These are phyloP conservation scores for Aulographum hederae DNA, from an alignment of 2,329 filamentous ascomycete genomes.

Conservation along the genomic window DNA sequence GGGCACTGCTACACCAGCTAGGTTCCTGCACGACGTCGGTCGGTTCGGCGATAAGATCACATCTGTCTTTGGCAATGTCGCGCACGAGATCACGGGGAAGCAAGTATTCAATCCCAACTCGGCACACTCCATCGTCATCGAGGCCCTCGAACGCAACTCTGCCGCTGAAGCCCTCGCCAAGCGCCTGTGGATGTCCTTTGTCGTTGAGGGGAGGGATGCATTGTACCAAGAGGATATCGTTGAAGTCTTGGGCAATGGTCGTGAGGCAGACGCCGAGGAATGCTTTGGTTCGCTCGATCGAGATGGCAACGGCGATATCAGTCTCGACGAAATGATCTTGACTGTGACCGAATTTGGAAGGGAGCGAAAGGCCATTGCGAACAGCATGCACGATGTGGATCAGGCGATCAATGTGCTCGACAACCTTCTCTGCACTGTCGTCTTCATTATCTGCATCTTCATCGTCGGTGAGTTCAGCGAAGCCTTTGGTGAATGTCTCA, in stretches of 20 bases:
- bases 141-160: conserved; percentile 68
- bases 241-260: conserved; percentile 66
- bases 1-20: conserved; percentile 59
- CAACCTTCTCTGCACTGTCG: conserved; percentile 63
- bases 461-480: conserved; percentile 46
- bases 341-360: conserved; percentile 70
- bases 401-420: conserved; percentile 87
- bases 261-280: conserved; percentile 65
- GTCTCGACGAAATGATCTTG: conserved; percentile 84
- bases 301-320: conserved; percentile 86
- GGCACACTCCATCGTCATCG: conserved; percentile 72
- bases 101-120: conserved; percentile 87
- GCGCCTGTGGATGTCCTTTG: conserved; percentile 96
- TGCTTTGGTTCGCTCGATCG: conserved; percentile 65
- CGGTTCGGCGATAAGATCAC: conserved; percentile 86
- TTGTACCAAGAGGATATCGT: conserved; percentile 65
- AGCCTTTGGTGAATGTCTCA: conserved; percentile 8
- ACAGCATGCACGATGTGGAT: conserved; percentile 94
- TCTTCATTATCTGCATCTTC: conserved; percentile 64
- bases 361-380: conserved; percentile 72
- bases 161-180: conserved; percentile 85
- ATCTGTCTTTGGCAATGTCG: conserved; percentile 75
- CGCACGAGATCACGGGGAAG: conserved; percentile 88
- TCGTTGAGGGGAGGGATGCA: conserved; percentile 69
- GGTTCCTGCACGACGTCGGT: conserved; percentile 50